Evolutionary conservation across 228 moss, liverwort and hornwort species (phyloP), one percentile per base, ranked within the genome.

Genomic region (Sphagnum fallax): DNA sequence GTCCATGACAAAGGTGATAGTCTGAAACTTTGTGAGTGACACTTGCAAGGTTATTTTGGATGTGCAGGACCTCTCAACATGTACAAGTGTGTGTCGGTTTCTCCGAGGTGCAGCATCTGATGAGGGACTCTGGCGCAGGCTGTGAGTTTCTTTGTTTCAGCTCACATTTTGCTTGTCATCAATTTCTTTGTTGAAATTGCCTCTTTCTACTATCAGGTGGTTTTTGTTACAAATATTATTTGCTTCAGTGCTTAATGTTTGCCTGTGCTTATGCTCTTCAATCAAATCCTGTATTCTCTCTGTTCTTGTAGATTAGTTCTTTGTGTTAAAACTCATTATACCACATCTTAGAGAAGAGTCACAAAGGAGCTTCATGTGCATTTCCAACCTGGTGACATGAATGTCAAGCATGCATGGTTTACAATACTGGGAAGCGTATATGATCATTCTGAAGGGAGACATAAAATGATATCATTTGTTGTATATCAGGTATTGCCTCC

Each of bases 61-160:
- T 12, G 49, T 72, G 72, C 81, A 94, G 92, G 98, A 98, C 77
- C 86, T 98, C 32, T 90, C 94, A 50, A 90, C 78, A 63, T 98
- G 98, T 77, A 87, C 98, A 61, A 82, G 76, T 64, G 98, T 98
- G 18, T 98, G 98, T 83, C 94, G 90, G 52, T 98, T 93, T 70
- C 81, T 98, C 51, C 87, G 93, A 77, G 68, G 78, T 50, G 90
- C 87, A 69, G 91, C 92, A 68, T 90, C 98, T 65, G 94, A 98
- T 69, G 98, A 98, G 80, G 87, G 84, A 73, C 98, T 98, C 16
- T 98, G 98, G 98, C 88, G 94, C 65, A 85, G 91, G 87, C 77
- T 98, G 89, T 95, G 71, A 51, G 86, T 85, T 8, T 10, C 10
- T 51, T 49, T 5, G 60, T 50, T 16, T 53, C 52, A 52, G 53